Evolutionary conservation across 106 monocot genomes (phyloP), one percentile per base, ranked within the genome.

Genomic region (Amphibolis antarctica): DNA sequence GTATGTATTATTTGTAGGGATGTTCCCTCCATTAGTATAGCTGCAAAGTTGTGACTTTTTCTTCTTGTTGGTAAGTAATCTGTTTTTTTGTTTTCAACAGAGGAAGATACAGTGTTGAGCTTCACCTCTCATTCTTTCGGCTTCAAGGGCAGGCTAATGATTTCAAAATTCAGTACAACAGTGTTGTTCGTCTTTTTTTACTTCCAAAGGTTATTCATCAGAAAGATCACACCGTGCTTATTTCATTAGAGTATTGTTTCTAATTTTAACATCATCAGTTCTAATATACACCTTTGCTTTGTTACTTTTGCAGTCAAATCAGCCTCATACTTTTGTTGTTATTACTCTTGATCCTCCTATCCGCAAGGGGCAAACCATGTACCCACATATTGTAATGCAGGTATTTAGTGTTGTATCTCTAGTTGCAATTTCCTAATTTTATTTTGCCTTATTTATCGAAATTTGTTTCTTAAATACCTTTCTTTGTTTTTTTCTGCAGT

Each of bases 81-180:
- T n/a, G 14, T 43, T 46, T 31, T 18, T 17, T 14, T 79, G 45
- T 14, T 23, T 60, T 57, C 30, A 57, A 18, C 64, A 99, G 98
- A 77, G 98, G 98, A 46, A 76, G 98, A 17, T 92, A 99, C 70
- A 92, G 72, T 70, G 75, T 99, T 77, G 96, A 98, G 59, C 90
- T 98, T 77, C 89, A 98, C 58, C 66, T 80, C 69, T 87, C 86
- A 48, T 98, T 98, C 74, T 70, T 98, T 55, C 84, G 96, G 59
- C 89, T 98, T 43, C 96, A 98, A 81, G 96, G 96, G 66, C 86
- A 90, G 73, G 96, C 96, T 46, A 98, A 73, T 78, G 96, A 98
- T 72, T 98, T 98, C 67, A 98, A 98, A 70, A 98, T 98, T 59
- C 96, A 98, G 71, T 98, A 90, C 63, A 85, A 80, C 72, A 98